Evolutionary conservation across 345 rosid genomes (phyloP).

Genomic region (Murraya koenigii): DNA sequence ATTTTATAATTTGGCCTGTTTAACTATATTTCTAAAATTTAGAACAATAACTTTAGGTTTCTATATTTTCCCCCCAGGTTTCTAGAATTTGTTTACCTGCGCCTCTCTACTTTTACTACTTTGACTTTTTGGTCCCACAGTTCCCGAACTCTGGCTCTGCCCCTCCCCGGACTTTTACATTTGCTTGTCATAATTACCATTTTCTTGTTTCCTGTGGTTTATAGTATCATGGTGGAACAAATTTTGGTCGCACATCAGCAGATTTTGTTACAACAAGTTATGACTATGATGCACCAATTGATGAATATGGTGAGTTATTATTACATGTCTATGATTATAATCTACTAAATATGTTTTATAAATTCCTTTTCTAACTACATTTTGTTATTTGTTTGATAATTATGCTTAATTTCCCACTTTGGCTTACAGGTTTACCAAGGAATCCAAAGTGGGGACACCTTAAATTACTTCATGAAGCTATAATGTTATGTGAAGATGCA

Average conservation of each 20-base stretch:
- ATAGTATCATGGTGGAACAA: conserved; percentile 97
- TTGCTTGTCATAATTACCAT: not conserved
- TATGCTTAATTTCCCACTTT: not conserved
- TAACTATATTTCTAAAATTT: too few species aligned
- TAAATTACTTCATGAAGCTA: conserved; percentile 75
- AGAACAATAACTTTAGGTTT: too few species aligned
- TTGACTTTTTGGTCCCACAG: too few species aligned
- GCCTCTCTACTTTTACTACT: too few species aligned
- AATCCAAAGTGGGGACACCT: conserved; percentile 98
- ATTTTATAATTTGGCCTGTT: too few species aligned
- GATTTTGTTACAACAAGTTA: conserved; percentile 92
- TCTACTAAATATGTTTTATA: not conserved
- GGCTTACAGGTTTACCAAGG: conserved; percentile 66
- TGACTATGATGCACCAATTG: conserved; percentile 97
- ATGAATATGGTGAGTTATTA: conserved; percentile 76
- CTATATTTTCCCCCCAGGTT: too few species aligned
- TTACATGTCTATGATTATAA: not conserved
- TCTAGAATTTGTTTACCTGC: too few species aligned
- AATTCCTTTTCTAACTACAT: too few species aligned
- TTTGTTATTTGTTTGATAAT: too few species aligned
- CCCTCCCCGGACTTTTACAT: too few species aligned
- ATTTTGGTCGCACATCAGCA: conserved; percentile 91
- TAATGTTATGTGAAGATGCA: conserved; percentile 68
- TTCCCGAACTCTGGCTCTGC: too few species aligned
- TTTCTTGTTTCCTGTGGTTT: conserved; percentile 12